Evolutionary conservation across 345 rosid genomes (phyloP).

Genomic region (Erucastrum elatum): DNA sequence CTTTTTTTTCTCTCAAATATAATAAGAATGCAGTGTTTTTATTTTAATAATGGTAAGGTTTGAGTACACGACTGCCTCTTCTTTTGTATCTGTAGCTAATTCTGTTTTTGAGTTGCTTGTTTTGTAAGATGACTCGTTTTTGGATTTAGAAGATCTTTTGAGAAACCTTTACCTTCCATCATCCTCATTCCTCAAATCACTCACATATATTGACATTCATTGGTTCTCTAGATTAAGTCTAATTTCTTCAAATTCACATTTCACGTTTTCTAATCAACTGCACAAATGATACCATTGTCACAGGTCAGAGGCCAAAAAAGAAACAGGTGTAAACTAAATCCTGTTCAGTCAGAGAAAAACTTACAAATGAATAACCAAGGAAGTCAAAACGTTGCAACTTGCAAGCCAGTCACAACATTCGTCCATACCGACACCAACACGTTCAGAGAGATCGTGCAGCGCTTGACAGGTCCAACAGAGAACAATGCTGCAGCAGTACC

Average conservation of each 20-base stretch:
- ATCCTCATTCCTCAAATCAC: constrained; percentile 20
- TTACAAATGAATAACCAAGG: constrained; percentile 53
- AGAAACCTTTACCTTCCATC: constrained; percentile 20
- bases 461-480: constrained; percentile 69
- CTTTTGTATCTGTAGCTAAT: constrained; percentile 33
- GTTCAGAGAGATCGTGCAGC: constrained; percentile 72
- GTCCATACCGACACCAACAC: constrained; percentile 70
- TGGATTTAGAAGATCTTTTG: constrained; percentile 12
- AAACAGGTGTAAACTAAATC: constrained; percentile 11
- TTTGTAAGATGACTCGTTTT: not conserved
- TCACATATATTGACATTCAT: constrained; percentile 15
- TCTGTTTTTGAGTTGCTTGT: constrained; percentile 31
- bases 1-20: not conserved
- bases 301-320: constrained; percentile 35
- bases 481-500: constrained; percentile 25
- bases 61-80: constrained; percentile 39
- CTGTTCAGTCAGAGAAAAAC: constrained; percentile 24
- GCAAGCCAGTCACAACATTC: constrained; percentile 72
- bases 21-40: not conserved
- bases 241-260: constrained; percentile 8
- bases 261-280: constrained; percentile 14
- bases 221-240: constrained; percentile 1
- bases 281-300: constrained; percentile 24
- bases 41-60: constrained; percentile 19
- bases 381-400: constrained; percentile 42